Base-by-base conservation (phyloP, 2,329 filamentous ascomycete species). In the Colletotrichum ledebouriae region DNA sequence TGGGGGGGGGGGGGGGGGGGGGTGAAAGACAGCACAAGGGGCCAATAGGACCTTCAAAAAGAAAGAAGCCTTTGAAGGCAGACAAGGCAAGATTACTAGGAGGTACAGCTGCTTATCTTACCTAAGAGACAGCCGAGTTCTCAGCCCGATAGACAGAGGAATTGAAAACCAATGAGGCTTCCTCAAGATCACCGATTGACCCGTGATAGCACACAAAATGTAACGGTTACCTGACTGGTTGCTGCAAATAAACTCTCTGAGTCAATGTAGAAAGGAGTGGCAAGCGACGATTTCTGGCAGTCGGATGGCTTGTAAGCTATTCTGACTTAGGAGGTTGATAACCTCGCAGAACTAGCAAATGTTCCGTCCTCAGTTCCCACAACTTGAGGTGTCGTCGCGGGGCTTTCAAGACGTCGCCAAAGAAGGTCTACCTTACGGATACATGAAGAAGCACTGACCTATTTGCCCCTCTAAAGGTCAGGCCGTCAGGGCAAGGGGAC, bases 381-480 rank as follows among this genome's bases (percentile, higher is more conserved):
- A 56, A 29, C 41, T 64, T 33, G 44, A 50, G 12, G 41, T 25
- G 47, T 66, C 17, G 55, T 69, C 61, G 66, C 66, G 49, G 61
- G 61, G 65, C 61, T 39, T 15, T 25, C 20, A 37, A 58, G 52
- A 39, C 25, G 59, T 63, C 15, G 59, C 59, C 50, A 59, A 52
- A 50, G 49, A 53, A 29, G n/a, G 34, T 47, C 52, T 29, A 25
- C 17, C 17, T 17, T 17, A 17, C n/a, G n/a, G n/a, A n/a, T n/a
- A n/a, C 50, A 52, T 37, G n/a, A 29, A 42, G 37, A 52, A 34
- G 65, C 61, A 68, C 53, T 59, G 47, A 34, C 52, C 55, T 17
- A 29, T 22, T 41, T 66, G 62, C 61, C 61, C 66, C 66, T 69
- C 61, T 61, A 69, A 50, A n/a, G 17, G 50, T 50, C 47, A n/a